phyloP scores from a whole-genome alignment of 306 rosid genomes.

The Acacia acuminata region DNA sequence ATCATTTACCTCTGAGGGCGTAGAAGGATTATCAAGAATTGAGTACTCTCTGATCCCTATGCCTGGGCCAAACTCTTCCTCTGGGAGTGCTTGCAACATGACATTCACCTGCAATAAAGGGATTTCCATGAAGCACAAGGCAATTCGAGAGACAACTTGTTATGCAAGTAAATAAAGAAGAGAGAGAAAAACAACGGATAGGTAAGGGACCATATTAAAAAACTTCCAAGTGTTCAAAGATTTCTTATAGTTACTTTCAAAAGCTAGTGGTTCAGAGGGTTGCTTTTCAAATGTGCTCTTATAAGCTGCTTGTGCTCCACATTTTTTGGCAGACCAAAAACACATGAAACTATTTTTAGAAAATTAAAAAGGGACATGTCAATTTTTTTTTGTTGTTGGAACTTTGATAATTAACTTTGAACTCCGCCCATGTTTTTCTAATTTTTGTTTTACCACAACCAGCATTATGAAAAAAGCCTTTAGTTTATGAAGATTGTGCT shows the following conservation, averaged over 20 bases:
- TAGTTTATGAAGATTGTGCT: background rate
- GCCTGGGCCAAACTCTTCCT: slow-evolving; percentile 80
- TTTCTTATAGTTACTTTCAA: background rate
- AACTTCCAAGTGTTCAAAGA: background rate
- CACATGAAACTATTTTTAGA: background rate
- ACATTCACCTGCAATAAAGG: slow-evolving; percentile 61
- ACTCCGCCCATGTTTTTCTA: background rate
- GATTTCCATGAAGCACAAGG: slow-evolving; percentile 34
- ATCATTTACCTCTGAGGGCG: slow-evolving; percentile 64
- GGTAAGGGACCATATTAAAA: background rate
- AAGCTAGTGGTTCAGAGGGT: background rate
- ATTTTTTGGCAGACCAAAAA: background rate
- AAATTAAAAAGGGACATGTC: background rate
- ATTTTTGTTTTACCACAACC: background rate
- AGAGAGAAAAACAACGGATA: background rate
- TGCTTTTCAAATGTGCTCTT: background rate
- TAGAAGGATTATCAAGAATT: slow-evolving; percentile 78
- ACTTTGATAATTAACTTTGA: background rate
- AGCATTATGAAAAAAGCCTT: background rate
- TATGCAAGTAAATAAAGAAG: slow-evolving; percentile 1
- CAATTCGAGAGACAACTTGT: background rate
- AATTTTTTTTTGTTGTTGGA: no score
- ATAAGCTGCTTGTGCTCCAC: background rate
- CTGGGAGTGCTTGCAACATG: slow-evolving; percentile 75
- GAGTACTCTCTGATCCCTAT: slow-evolving; percentile 86